A percentile compares a stretch with the other conserved stretches of the same genome.
Evolutionary conservation across 2,329 filamentous ascomycete genomes (phyloP).

Genomic region (Colletotrichum gigasporum): DNA sequence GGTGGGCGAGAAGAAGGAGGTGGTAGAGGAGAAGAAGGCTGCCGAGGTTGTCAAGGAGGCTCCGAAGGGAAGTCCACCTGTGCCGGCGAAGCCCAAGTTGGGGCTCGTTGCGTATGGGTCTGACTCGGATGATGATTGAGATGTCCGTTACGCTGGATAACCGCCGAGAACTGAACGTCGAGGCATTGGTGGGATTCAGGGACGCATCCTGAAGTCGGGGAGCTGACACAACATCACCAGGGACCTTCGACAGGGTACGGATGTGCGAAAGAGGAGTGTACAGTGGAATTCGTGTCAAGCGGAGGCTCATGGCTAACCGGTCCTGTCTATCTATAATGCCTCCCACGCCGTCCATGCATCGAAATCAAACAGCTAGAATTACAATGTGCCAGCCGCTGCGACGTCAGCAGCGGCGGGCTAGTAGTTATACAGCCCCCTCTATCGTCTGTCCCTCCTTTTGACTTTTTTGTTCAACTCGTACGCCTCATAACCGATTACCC

Average conservation of each 20-base stretch:
- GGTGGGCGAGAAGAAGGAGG: conserved; percentile 35
- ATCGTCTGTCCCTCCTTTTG: too few species aligned
- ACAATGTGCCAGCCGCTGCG: conserved; percentile 8
- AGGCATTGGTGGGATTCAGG: too few species aligned
- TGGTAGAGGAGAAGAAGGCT: conserved; percentile 15
- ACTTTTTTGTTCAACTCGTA: neutral
- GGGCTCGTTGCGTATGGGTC: conserved; percentile 67
- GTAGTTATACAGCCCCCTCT: conserved; percentile 20
- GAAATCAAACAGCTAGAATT: conserved; percentile 17
- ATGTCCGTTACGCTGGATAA: too few species aligned
- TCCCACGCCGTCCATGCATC: conserved; percentile 15
- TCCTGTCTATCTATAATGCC: conserved; percentile 19
- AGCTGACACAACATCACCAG: too few species aligned
- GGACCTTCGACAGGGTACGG: neutral
- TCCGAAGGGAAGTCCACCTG: neutral
- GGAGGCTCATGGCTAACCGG: neutral
- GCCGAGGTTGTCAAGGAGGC: neutral
- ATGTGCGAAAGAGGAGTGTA: conserved; percentile 24
- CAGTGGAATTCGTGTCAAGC: conserved; percentile 20
- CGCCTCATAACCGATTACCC: neutral
- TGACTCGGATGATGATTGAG: conserved; percentile 54
- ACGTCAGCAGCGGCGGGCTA: neutral
- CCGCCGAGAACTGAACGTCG: too few species aligned
- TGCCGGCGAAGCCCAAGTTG: conserved; percentile 40
- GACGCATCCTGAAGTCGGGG: too few species aligned